Base-by-base conservation (phyloP, 352 stramenopile species). In the Phytophthora vignae region DNA sequence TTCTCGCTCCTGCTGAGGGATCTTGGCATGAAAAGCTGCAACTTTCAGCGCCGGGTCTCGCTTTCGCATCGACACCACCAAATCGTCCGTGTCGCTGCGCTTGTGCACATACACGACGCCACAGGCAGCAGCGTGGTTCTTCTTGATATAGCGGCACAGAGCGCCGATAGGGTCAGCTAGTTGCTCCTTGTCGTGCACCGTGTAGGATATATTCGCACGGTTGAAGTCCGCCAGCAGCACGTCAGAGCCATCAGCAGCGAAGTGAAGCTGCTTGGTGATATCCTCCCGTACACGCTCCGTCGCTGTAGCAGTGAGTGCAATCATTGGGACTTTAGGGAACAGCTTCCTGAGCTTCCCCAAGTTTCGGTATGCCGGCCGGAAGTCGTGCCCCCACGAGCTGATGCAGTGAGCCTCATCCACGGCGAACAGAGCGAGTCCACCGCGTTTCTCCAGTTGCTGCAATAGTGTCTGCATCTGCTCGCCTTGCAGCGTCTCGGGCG, bases 371-470 rank as follows among this genome's bases (percentile, higher is more conserved):
- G 83, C 78, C 5, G 92, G 90, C 1, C 95, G 80, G 67, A 98
- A 98, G 75, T 98, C 94, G 73, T 97, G 83, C 67, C 40, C 84
- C 92, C 91, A 98, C 10, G 97, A 91, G 33, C 87, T 96, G 73
- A 98, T 91, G 75, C 94, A 98, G 67, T 98, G 95, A 4, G 92
- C 93, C 67, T 98, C 95, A 62, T 98, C 95, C 33, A 98, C 63
- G 56, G 75, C 85, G 81, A 77, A 97, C 65, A 81, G 87, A 36
- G 81, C 76, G 31, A 88, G 64, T 0, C 62, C 80, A 1, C 74
- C 56, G 15, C 31, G 46, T 50, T 63, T 52, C 40, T 78, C 52
- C 40, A 90, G 53, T 44, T 79, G 59, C 2, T 55, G 50, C 10
- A 92, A 60, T 10, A 92, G 50, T 9, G 56, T 25, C 40, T 79